Evolutionary conservation across 176 grass and related monocot species (phyloP), one percentile per base, ranked within the genome.

Genomic region (Neostapfia colusana): DNA sequence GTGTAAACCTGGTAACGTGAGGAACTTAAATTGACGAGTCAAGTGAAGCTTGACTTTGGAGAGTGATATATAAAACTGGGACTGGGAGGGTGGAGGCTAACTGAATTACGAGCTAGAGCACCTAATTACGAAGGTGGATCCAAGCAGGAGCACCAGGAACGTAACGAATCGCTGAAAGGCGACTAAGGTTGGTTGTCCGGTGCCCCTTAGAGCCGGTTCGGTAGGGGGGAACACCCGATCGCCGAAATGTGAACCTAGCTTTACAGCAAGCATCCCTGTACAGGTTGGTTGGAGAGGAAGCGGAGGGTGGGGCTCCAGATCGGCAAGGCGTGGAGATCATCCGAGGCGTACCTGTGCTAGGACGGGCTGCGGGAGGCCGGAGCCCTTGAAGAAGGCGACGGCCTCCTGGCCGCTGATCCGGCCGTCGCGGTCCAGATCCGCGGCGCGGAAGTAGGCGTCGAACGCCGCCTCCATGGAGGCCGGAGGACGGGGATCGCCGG

Each of bases 381-480:
- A 92, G 63, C 92, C 89, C 90, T 90, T 90, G 79, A 99, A 95
- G 87, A 99, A 99, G 54, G 87, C 50, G 69, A 92, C 92, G 69
- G 96, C 96, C 89, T 95, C 96, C 51, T 82, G 70, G 36, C 92
- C 96, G 73, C 89, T 99, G 85, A 99, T 99, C 89, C 88, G 86
- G 41, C 96, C 96, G 83, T 99, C 96, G 50, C 88, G 89, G 77
- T 95, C 88, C 89, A 95, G 75, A 95, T 99, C 96, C 74, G 96
- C 92, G 56, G 79, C 87, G 34, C 81, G 70, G 85, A 99, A 99
- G 89, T 99, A 90, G 43, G 95, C 89, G 58, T 99, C 89, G 87
- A 95, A 99, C 46, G 81, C 72, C 79, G 84, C 87, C 89, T 88
- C 65, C 75, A 88, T 85, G 21, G 77, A 63, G 15, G 34, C 55